Evolutionary conservation across 169 alveolate genomes (phyloP), one percentile per base, ranked within the genome.

Genomic region (Plasmodium relictum): DNA sequence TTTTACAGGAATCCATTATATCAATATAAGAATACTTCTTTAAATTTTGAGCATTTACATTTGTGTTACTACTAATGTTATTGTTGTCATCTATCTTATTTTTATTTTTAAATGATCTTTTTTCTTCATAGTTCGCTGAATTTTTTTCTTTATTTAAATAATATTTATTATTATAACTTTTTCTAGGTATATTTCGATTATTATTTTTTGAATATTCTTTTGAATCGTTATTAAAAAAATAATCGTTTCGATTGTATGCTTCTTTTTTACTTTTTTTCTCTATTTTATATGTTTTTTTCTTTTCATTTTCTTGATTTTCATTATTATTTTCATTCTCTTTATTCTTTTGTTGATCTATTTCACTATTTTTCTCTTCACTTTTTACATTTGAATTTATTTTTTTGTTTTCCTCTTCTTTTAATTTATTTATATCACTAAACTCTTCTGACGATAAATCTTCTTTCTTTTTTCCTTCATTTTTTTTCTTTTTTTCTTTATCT

Each of bases 1-100:
- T 85, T 70, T 85, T 85, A 37, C 91, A 85, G 7, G 91, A 85
- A 56, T 85, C 91, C 86, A 85, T 70, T 22, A 85, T 85, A 62
- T 85, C 91, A 16, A 71, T 86, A 70, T 69, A 85, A 18, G 91
- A 85, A 31, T 85, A 85, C 39, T 83, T 83, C 68, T 85, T 85
- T 45, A 72, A 41, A 10, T 18, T 69, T 70, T 85, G 85, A 16
- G 89, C n/a, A 58, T 37, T 78, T 31, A 45, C 44, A 62, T 66
- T 61, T 10, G 24, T 31, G 7, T 44, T 44, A n/a, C 12, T 56
- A 9, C 0, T 56, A 12, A 37, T 41, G 52, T 62, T 72, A 42
- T 48, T 41, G 22, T 5, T 63, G 37, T 85, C 91, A 16, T 70
- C 87, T 12, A 18, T 12, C 22, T 70, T 70, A 59, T 85, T 68